Percentiles rank a stretch among this genome's conserved stretches.
Conservation (phyloP, 495 filamentous ascomycete species). For the Penicillium manginii region DNA sequence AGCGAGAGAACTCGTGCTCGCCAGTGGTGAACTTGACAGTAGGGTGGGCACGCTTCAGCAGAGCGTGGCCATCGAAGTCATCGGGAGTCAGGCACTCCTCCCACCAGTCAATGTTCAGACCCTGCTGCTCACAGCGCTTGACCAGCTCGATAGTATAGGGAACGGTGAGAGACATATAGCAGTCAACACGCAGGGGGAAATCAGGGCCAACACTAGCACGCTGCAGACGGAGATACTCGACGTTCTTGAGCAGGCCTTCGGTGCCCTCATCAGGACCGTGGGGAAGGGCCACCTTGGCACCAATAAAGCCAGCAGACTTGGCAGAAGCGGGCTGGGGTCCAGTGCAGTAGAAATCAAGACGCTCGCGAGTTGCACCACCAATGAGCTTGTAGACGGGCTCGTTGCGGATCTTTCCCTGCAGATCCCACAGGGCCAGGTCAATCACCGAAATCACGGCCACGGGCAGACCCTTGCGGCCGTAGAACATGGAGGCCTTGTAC, state of each 20-base stretch:
- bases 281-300: slow-evolving; percentile 85
- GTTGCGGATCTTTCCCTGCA: slow-evolving; percentile 83
- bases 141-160: slow-evolving; percentile 89
- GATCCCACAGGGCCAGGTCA: slow-evolving; percentile 89
- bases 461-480: slow-evolving; percentile 87
- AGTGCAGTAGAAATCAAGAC: slow-evolving; percentile 91
- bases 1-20: slow-evolving; percentile 91
- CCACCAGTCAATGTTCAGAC: slow-evolving; percentile 94
- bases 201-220: slow-evolving; percentile 83
- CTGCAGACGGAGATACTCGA: slow-evolving; percentile 84
- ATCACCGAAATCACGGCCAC: slow-evolving; percentile 92
- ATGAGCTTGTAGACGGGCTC: slow-evolving; percentile 96
- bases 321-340: slow-evolving; percentile 80
- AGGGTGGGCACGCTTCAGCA: slow-evolving; percentile 86
- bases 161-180: slow-evolving; percentile 94
- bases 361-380: slow-evolving; percentile 78
- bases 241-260: slow-evolving; percentile 80
- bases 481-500: slow-evolving; percentile 95
- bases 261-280: slow-evolving; percentile 86
- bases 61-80: slow-evolving; percentile 85
- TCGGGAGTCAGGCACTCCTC: slow-evolving; percentile 90
- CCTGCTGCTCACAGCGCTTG: slow-evolving; percentile 73
- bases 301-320: slow-evolving; percentile 82
- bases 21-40: slow-evolving; percentile 93
- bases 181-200: slow-evolving; percentile 92